Conservation (phyloP, 345 rosid genomes). For the Litchi chinensis region DNA sequence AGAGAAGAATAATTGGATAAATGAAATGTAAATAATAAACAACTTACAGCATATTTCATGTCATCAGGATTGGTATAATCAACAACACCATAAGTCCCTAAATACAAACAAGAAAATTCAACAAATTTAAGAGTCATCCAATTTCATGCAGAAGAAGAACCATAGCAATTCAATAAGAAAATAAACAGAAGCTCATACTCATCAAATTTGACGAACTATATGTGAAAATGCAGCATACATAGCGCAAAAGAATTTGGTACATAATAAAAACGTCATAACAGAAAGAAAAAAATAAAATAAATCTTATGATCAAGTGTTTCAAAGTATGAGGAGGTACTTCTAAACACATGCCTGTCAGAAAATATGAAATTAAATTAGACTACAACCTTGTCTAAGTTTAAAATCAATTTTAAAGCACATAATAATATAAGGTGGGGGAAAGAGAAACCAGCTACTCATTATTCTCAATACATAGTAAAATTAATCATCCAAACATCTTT, state of each 20-base stretch:
- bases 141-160: not conserved
- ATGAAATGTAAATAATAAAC: not conserved
- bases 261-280: no score
- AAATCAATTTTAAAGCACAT: no score
- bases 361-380: no score
- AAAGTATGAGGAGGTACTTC: no score
- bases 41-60: conserved; percentile 95
- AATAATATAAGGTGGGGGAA: no score
- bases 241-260: not conserved
- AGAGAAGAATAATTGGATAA: not conserved
- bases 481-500: not conserved
- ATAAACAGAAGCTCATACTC: not conserved
- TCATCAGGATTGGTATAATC: conserved; percentile 92
- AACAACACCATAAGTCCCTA: conserved; percentile 90
- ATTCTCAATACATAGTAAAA: no score
- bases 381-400: not conserved
- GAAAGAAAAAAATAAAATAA: no score
- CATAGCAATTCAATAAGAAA: not conserved
- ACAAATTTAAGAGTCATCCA: not conserved
- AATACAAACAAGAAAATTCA: conserved; percentile 13
- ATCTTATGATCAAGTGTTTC: not conserved
- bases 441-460: no score
- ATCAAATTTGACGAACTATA: not conserved
- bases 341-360: no score
- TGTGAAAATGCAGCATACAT: not conserved